Base-by-base conservation (phyloP, 1,139 yeast genomes). In the Barnettozyma hawaiiensis region DNA sequence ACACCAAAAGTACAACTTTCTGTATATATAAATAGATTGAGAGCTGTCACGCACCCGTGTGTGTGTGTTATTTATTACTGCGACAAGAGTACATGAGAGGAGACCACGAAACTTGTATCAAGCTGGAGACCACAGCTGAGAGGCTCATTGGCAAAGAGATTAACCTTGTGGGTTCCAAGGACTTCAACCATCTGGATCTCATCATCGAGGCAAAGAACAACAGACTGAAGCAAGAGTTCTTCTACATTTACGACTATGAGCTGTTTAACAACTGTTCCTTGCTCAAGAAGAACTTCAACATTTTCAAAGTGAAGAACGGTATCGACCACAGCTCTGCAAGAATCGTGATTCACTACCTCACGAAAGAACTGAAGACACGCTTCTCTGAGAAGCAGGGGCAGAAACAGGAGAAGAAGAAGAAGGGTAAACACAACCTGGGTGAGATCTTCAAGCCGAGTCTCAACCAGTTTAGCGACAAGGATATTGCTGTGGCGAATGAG, bases 401-500 rank as follows among this genome's bases (percentile, higher is more conserved):
- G n/a, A n/a, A 31, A 12, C n/a, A 32, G 26, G 5, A 12, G 14
- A 16, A 20, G 16, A 18, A 14, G 18, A 40, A 35, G 26, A 47
- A 49, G 7, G 18, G 40, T 12, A 47, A 40, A 29, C 45, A 45
- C 40, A 35, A 37, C 11, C 37, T 55, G 23, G 51, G 55, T 44
- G 64, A 61, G 42, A 55, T 61, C 15, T 60, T 62, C 46, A 61
- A 60, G 43, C 65, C 65, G 24, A 58, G 60, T 37, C 39, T 62
- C 23, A 62, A 62, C 20, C 64, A 61, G 41, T 62, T 59, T 36
- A 58, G 58, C 31, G 55, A 53, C 26, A 43, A 48, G 9, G 65
- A 62, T 42, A 57, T 57, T 27, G 32, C 39, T 2, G 49, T 47
- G 5, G 58, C 59, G 18, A 57, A 54, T 32, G 46, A 47, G 7